Percentiles rank a stretch among this genome's conserved stretches.
phyloP scores from a whole-genome alignment of 805 yeast genomes.

The Yamadazyma sp. region DNA sequence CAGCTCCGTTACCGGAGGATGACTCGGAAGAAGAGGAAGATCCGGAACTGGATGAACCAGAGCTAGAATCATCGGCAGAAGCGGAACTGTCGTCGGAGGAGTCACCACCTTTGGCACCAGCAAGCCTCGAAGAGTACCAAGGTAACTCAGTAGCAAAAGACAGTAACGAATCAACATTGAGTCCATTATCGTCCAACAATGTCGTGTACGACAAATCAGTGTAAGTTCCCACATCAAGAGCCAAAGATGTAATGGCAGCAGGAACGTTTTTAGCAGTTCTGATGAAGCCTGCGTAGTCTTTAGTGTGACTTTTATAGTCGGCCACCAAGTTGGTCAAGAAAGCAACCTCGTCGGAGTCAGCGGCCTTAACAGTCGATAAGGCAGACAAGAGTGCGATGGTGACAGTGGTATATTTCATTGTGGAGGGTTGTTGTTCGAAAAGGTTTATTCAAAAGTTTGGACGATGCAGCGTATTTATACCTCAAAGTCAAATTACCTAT shows the following conservation, averaged over 20 bases:
- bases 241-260: slow-evolving; percentile 28
- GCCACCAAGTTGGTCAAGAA: slow-evolving; percentile 37
- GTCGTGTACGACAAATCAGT: slow-evolving; percentile 39
- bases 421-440: not conserved
- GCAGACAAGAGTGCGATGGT: slow-evolving; percentile 8
- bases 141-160: slow-evolving; percentile 36
- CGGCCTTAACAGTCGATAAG: slow-evolving; percentile 22
- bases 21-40: slow-evolving; percentile 11
- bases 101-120: slow-evolving; percentile 2
- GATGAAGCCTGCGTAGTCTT: slow-evolving; percentile 28
- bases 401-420: slow-evolving; percentile 7
- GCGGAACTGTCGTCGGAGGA: slow-evolving; percentile 6
- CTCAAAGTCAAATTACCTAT: slow-evolving; percentile 4
- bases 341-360: slow-evolving; percentile 18
- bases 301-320: slow-evolving; percentile 28
- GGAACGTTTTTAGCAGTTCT: slow-evolving; percentile 30
- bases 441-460: slow-evolving; percentile 1
- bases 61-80: slow-evolving; percentile 1
- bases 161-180: slow-evolving; percentile 23
- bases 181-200: slow-evolving; percentile 23
- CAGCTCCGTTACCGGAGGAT: slow-evolving; percentile 8
- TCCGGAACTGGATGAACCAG: slow-evolving; percentile 6
- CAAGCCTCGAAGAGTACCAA: slow-evolving; percentile 30
- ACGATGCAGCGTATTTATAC: slow-evolving; percentile 5
- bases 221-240: slow-evolving; percentile 30